A percentile compares a stretch with the other conserved stretches of the same genome.
Conservation (phyloP, 2,329 filamentous ascomycete species). For the Penicillium thymicola region DNA sequence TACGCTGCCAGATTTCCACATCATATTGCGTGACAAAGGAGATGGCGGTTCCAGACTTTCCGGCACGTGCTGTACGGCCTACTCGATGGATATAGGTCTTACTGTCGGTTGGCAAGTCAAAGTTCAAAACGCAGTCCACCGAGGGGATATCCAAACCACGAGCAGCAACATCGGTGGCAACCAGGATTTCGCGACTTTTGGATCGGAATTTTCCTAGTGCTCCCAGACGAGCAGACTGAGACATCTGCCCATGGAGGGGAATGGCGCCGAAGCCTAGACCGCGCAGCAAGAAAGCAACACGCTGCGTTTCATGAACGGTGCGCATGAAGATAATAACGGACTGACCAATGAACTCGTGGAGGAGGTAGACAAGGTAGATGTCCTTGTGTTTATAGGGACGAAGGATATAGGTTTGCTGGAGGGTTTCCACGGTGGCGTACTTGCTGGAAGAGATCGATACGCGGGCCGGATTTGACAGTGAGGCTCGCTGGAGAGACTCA, state of each 20-base stretch:
- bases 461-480: constrained; percentile 76
- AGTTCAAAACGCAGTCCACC: constrained; percentile 86
- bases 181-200: constrained; percentile 73
- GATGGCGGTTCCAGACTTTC: constrained; percentile 77
- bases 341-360: constrained; percentile 84
- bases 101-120: constrained; percentile 76
- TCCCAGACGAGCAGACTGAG: constrained; percentile 79
- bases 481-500: constrained; percentile 86
- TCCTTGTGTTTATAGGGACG: constrained; percentile 86
- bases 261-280: constrained; percentile 86
- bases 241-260: constrained; percentile 87
- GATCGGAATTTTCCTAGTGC: constrained; percentile 87
- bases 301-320: constrained; percentile 87
- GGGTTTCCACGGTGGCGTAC: constrained; percentile 86
- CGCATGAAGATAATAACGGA: constrained; percentile 86
- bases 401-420: constrained; percentile 83
- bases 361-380: constrained; percentile 77
- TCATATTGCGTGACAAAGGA: constrained; percentile 82
- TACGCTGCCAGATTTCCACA: constrained; percentile 72
- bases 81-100: constrained; percentile 92
- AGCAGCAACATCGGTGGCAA: constrained; percentile 91
- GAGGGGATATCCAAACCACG: constrained; percentile 88
- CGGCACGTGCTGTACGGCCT: constrained; percentile 81
- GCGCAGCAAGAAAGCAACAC: constrained; percentile 77
- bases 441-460: constrained; percentile 79